Conservation (phyloP, 192 early-diverging fungal species). For the Rhizophagus clarus region DNA sequence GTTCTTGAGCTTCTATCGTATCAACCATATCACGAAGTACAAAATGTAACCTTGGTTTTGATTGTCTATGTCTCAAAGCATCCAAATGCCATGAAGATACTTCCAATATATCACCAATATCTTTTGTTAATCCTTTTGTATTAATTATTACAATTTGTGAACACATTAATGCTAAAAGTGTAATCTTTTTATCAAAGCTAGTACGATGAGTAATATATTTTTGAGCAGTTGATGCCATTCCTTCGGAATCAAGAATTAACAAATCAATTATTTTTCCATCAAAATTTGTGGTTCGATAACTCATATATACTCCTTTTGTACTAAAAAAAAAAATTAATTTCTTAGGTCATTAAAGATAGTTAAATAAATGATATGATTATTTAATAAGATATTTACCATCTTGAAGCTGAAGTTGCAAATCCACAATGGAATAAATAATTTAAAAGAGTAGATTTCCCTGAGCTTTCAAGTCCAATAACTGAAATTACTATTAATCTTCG, state of each 20-base stretch:
- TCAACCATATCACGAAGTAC: constrained; percentile 17
- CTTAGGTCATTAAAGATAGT: too few relatives aligned
- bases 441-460: constrained; percentile 8
- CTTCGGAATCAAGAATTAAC: constrained; percentile 13
- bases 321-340: not conserved
- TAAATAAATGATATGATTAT: not conserved
- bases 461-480: constrained; percentile 8
- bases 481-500: not conserved
- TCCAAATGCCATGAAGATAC: constrained; percentile 15
- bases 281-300: not conserved
- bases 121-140: not conserved
- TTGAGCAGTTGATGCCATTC: constrained; percentile 2
- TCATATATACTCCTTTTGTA: constrained; percentile 5
- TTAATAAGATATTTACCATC: constrained; percentile 8
- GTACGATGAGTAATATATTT: not conserved
- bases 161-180: constrained; percentile 9
- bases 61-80: not conserved
- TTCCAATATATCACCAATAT: constrained; percentile 1
- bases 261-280: not conserved
- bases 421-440: constrained; percentile 13
- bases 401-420: not conserved
- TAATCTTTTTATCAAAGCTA: constrained; percentile 13
- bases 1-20: not conserved
- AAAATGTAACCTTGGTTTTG: constrained; percentile 16
- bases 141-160: constrained; percentile 20